Base-by-base conservation (phyloP, 2,329 filamentous ascomycete genomes). In the Ramularia collo-cygni region DNA sequence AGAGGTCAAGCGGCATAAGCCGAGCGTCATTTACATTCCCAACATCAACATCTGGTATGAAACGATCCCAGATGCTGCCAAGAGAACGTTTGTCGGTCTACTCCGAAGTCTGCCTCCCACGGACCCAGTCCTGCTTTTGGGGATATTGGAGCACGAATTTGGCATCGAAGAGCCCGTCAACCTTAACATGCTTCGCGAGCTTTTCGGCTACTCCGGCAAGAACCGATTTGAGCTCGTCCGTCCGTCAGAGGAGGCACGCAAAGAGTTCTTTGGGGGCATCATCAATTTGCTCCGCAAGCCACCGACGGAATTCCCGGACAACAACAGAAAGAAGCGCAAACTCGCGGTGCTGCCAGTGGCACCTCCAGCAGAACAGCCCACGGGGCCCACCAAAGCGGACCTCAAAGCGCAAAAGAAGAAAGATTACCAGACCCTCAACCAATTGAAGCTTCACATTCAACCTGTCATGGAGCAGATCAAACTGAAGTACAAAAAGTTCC, bases 391-490 rank as follows among this genome's bases (percentile, higher is more conserved):
- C 18, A 89, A 88, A 59, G 84, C 84, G 40, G 85, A 95, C 56
- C 74, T 85, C 43, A 88, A 87, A 59, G 77, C 76, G 2, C 79
- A 90, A 60, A 84, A 83, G 64, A 84, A 87, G 63, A 77, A 78
- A 47, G 93, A 98, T 57, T 81, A 86, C 35, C 80, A 90, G 48
- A 77, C 82, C 8, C 72, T 96, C 38, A 95, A 96, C 60, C 70
- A 83, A 43, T 70, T 98, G 50, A 98, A 96, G 68, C 80, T 94
- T 28, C 72, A 83, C 38, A 79, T 98, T 39, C 89, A 95, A 62
- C 87, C 86, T 2, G 86, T 96, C 52, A 95, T 98, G 88, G 90
- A 98, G 52, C 87, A 95, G 64, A 86, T 98, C 59, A 92, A 94
- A 62, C 73, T 75, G 46, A 88, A 84, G 59, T 94, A 95, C 66